Evolutionary conservation across 257 asterid species (phyloP).

Genomic region (Solanum medicagineum): DNA sequence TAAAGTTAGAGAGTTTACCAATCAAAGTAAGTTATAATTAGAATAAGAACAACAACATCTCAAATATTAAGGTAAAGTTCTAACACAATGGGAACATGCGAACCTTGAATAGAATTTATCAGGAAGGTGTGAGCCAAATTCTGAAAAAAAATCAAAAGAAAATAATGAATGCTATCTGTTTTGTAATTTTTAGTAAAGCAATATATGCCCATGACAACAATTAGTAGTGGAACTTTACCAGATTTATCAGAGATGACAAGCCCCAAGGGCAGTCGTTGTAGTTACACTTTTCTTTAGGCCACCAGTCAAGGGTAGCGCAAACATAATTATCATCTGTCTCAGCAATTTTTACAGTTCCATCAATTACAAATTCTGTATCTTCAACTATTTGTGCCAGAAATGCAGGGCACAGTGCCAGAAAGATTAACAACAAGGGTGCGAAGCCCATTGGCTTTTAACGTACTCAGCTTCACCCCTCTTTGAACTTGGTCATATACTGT

Average conservation of each 20-base stretch:
- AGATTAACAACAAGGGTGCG: conserved; percentile 14
- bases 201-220: not conserved
- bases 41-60: not conserved
- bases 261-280: conserved; percentile 88
- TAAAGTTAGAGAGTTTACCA: not conserved
- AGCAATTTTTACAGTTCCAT: conserved; percentile 37
- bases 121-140: conserved; percentile 69
- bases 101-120: conserved; percentile 67
- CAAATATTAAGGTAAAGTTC: not conserved
- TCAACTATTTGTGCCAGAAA: conserved; percentile 38
- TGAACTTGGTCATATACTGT: conserved; percentile 5
- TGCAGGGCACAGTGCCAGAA: conserved; percentile 38
- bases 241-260: conserved; percentile 52
- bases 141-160: conserved; percentile 26
- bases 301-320: conserved; percentile 95
- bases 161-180: not conserved
- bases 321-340: conserved; percentile 64
- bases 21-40: not conserved
- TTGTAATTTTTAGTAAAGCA: not conserved
- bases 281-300: conserved; percentile 91
- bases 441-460: conserved; percentile 31
- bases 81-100: not conserved
- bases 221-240: conserved; percentile 29
- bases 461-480: conserved; percentile 14
- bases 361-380: conserved; percentile 33